A percentile compares a stretch with the other conserved stretches of the same genome.
Conservation (phyloP, 2,329 filamentous ascomycete genomes). For the Ustulina deusta region DNA sequence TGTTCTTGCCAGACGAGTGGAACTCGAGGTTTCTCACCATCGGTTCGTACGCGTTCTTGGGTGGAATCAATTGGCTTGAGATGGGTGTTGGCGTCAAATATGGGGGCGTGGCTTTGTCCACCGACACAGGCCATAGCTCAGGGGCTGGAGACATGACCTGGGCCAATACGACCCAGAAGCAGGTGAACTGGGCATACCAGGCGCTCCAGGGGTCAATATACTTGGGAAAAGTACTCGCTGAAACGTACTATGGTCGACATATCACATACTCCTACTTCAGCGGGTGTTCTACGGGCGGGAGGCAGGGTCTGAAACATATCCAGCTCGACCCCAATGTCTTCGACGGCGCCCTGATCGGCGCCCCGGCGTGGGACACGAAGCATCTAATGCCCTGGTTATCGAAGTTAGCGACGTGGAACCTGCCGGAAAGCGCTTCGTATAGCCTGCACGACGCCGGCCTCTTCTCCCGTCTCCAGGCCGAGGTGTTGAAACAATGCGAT, state of each 20-base stretch:
- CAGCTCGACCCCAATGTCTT: slow-evolving; percentile 64
- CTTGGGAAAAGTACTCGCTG: slow-evolving; percentile 58
- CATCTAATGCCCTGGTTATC: slow-evolving; percentile 57
- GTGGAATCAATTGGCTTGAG: slow-evolving; percentile 51
- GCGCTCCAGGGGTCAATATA: slow-evolving; percentile 59
- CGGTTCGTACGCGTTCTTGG: slow-evolving; percentile 47
- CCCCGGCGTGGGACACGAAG: slow-evolving; percentile 60
- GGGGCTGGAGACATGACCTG: slow-evolving; percentile 48
- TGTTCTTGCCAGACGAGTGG: slow-evolving; percentile 49
- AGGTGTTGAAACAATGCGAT: slow-evolving; percentile 60
- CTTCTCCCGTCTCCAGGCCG: slow-evolving; percentile 56
- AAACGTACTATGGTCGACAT: slow-evolving; percentile 58
- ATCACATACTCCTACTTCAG: slow-evolving; percentile 60
- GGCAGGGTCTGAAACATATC: slow-evolving; percentile 62
- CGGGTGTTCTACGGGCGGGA: slow-evolving; percentile 66
- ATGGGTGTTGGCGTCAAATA: slow-evolving; percentile 45
- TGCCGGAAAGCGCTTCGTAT: slow-evolving; percentile 55
- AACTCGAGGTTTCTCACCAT: slow-evolving; percentile 46
- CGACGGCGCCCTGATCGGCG: slow-evolving; percentile 63
- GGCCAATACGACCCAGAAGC: slow-evolving; percentile 50
- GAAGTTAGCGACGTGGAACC: slow-evolving; percentile 57
- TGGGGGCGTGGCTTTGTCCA: slow-evolving; percentile 50
- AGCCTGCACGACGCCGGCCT: slow-evolving; percentile 56
- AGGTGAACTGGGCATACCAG: slow-evolving; percentile 51
- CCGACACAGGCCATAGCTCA: slow-evolving; percentile 53